Conservation (phyloP, 106 monocot genomes). For the Dendrobium huoshanense region DNA sequence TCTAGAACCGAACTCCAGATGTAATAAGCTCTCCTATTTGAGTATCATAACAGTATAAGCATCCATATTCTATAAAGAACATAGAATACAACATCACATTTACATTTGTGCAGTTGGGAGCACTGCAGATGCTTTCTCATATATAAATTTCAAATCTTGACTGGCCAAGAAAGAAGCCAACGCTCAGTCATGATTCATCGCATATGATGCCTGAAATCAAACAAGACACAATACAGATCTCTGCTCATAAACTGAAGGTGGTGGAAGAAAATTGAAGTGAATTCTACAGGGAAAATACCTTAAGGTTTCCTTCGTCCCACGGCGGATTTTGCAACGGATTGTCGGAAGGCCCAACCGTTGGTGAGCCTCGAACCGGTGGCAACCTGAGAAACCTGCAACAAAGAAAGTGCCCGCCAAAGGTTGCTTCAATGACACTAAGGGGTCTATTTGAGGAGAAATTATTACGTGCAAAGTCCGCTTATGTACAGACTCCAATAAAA, state of each 20-base stretch:
- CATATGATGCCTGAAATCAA: slow-evolving; percentile 37
- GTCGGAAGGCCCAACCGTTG: slow-evolving; percentile 92
- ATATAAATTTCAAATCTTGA: too few species aligned
- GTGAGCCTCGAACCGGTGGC: slow-evolving; percentile 95
- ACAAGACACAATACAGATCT: neutral
- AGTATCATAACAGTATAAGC: too few species aligned
- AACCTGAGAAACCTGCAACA: slow-evolving; percentile 80
- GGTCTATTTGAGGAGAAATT: too few species aligned
- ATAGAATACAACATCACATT: neutral
- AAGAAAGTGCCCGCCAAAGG: too few species aligned
- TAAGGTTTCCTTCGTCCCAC: slow-evolving; percentile 91
- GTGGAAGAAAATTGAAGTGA: neutral
- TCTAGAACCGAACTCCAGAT: too few species aligned
- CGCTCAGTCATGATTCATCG: slow-evolving; percentile 3
- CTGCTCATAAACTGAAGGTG: slow-evolving; percentile 4
- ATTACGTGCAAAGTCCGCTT: too few species aligned
- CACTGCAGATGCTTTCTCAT: neutral
- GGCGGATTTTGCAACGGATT: slow-evolving; percentile 85
- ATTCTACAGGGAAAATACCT: slow-evolving; percentile 24
- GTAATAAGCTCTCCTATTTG: too few species aligned
- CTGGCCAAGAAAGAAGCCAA: too few species aligned
- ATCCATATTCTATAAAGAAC: neutral
- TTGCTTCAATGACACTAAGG: too few species aligned
- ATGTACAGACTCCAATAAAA: too few species aligned
- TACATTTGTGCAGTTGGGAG: neutral